Evolutionary conservation across 1,284 basidiomycete genomes (phyloP).

Genomic region (Ustilago cynodontis): DNA sequence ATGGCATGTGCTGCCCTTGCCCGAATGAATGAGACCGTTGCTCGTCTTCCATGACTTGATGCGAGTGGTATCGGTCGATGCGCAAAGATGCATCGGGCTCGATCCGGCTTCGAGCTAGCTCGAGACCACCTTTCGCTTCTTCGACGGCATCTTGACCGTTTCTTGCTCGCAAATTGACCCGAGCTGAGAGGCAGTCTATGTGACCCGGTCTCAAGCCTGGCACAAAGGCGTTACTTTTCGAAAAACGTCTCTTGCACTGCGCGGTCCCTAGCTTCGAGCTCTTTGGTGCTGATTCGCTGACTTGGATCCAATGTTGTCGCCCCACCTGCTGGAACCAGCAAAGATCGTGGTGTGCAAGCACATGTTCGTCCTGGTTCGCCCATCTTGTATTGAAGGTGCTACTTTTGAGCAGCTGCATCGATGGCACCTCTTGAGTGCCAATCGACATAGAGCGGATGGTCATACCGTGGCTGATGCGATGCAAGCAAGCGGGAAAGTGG

Average conservation of each 20-base stretch:
- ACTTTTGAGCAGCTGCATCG: too few species aligned
- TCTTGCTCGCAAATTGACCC: too few species aligned
- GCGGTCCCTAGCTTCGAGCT: slow-evolving; percentile 34
- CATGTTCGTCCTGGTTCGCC: slow-evolving; percentile 21
- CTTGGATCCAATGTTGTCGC: slow-evolving; percentile 38
- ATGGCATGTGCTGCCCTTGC: background rate
- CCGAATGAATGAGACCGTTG: background rate
- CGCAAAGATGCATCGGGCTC: background rate
- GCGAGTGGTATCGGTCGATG: background rate
- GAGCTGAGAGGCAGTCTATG: too few species aligned
- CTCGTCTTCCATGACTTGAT: background rate
- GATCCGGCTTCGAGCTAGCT: background rate
- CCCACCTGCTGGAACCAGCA: slow-evolving; percentile 37
- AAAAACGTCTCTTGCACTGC: background rate
- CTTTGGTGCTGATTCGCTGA: slow-evolving; percentile 39
- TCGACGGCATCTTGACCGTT: too few species aligned
- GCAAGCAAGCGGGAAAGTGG: background rate
- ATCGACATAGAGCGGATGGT: background rate
- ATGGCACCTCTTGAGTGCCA: too few species aligned
- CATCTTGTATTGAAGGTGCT: background rate
- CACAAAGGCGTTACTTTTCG: too few species aligned
- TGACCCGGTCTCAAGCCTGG: too few species aligned
- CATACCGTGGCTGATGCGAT: too few species aligned
- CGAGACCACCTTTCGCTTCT: too few species aligned
- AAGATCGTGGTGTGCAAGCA: slow-evolving; percentile 39